Base-by-base conservation (phyloP, 257 asterid species). In the Cruciata laevipes region DNA sequence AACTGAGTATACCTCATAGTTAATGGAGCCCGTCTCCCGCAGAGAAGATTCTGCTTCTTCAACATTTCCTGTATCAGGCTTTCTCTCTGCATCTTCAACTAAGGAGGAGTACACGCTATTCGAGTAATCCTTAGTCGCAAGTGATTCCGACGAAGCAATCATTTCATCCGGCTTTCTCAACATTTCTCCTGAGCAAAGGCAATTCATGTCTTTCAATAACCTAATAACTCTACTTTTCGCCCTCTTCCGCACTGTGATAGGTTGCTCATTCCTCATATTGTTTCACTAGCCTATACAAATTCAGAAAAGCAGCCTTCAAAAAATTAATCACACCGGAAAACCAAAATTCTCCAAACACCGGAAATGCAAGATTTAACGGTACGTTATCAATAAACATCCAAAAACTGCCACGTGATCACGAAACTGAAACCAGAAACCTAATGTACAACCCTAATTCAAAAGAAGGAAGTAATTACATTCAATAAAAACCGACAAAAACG, bases 41-140 rank as follows among this genome's bases (percentile, higher is more conserved):
- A 93, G 75, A 2, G 97, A 87, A 24, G 87, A 72, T 72, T 93
- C 98, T 13, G 98, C 96, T 78, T 88, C 97, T 79, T 88, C 96
- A 32, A 93, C 88, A 73, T 89, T 90, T 65, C 94, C 94, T 42
- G 81, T 76, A 65, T 84, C 96, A 18, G 81, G 82, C 77, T 83
- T 89, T 70, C 68, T 76, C 71, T 77, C 90, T n/a, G 76, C 66
- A 65, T 82, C 92, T 75, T 84, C 85, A 40, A 75, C 72, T 72
- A 66, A 84, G 73, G 93, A 89, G 31, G 90, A 83, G 74, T 63
- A 51, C 32, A 73, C 67, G 62, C 95, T 81, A 47, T 81, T 73
- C 17, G 89, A 75, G 72, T 78, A 78, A 73, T 81, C 87, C 75
- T 76, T 81, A 31, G 83, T 82, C 17, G 83, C 91, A 55, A 67